Evolutionary conservation across 805 yeast species (phyloP), one percentile per base, ranked within the genome.

Genomic region (Lachancea quebecensis): DNA sequence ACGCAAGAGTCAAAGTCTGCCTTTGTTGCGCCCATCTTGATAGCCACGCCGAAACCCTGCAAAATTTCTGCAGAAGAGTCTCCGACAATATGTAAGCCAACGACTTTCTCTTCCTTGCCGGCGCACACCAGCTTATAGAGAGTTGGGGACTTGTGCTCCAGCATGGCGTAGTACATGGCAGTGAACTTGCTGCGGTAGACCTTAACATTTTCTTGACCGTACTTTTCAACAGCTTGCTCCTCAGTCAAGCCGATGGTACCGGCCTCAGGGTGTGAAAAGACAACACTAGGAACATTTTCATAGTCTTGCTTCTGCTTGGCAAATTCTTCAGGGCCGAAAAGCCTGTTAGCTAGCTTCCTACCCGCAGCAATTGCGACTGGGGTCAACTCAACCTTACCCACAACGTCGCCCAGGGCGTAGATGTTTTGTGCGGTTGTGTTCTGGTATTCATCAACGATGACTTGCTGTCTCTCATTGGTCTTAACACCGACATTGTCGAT

Each of bases 311-410:
- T 88, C 64, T 82, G 85, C 39, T 78, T 65, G 51, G 77, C 78
- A 71, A 75, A 87, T 46, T 68, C 64, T 50, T 75, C 79, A 45
- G 90, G 83, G 17, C 96, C 96, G 63, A 91, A 93, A 49, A 93
- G 70, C 64, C 99, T 79, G 71, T 91, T 90, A 27, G 97, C 79
- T 55, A 93, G 75, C 65, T 80, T 86, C 68, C 99, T 82, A 50
- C 99, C 99, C 9, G 99, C 90, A 32, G 99, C 97, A 70, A 93
- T 93, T 33, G 99, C 99, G 37, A 89, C 97, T 8, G 99, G 99
- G 2, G 99, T 93, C 58, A 93, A 77, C 71, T 93, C 98, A 38
- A 86, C 84, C 28, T 85, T 81, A 50, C 96, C 97, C 37, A 86
- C 84, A 49, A 91, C 95, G 65, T 93, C 99, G 60, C 99, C 99